phyloP scores from a whole-genome alignment of 768 basidiomycete genomes.

The Pulveroboletus sp. region DNA sequence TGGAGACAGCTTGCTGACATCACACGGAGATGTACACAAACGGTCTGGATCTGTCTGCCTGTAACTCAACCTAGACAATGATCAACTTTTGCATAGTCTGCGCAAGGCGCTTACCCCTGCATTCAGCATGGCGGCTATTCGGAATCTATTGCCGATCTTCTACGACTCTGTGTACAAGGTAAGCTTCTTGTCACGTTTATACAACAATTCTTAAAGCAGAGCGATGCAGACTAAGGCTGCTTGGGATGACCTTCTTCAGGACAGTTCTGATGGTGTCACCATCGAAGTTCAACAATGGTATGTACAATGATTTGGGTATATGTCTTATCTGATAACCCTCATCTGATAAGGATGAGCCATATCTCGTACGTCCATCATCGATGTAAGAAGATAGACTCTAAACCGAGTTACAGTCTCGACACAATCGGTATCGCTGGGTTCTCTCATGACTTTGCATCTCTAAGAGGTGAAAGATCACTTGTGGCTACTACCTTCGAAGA shows the following conservation, averaged over 20 bases:
- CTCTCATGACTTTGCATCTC: conserved; percentile 44
- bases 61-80: neutral
- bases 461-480: conserved; percentile 30
- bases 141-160: conserved; percentile 34
- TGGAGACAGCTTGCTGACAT: conserved; percentile 11
- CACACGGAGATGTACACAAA: conserved; percentile 18
- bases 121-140: conserved; percentile 39
- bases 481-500: conserved; percentile 19
- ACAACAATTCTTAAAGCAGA: neutral
- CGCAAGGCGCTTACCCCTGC: conserved; percentile 38
- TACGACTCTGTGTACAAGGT: conserved; percentile 42
- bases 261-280: conserved; percentile 25
- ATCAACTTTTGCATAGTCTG: conserved; percentile 19
- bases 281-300: conserved; percentile 51
- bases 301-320: neutral
- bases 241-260: conserved; percentile 30
- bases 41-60: conserved; percentile 2
- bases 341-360: conserved; percentile 39
- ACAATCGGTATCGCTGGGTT: conserved; percentile 44
- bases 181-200: neutral
- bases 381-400: neutral
- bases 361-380: conserved; percentile 35
- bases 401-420: conserved; percentile 32
- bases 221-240: conserved; percentile 23
- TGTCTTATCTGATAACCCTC: neutral